Evolutionary conservation across 331 rosid genomes (phyloP).

Genomic region (Quercus tomentella): DNA sequence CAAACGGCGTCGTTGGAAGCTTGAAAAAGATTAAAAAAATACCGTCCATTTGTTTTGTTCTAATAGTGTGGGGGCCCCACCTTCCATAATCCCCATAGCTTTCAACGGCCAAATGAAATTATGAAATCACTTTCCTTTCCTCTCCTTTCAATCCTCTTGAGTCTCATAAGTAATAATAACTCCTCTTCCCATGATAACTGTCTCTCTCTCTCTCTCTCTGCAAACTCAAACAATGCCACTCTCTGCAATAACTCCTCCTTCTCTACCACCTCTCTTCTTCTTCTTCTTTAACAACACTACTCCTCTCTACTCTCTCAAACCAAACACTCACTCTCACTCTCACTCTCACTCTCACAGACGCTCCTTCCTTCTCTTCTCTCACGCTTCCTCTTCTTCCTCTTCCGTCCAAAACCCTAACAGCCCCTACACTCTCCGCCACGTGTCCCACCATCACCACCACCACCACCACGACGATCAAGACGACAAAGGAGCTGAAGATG

Average conservation of each 20-base stretch:
- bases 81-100: not conserved
- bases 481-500: not conserved
- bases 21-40: not conserved
- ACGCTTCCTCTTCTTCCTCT: constrained; percentile 14
- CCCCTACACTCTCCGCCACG: constrained; percentile 14
- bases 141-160: not conserved
- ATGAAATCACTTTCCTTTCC: constrained; percentile 9
- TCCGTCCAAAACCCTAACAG: constrained; percentile 20
- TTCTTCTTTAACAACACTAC: not conserved
- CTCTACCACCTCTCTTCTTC: constrained; percentile 20
- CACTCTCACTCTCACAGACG: not conserved
- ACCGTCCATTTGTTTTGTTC: not conserved
- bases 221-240: constrained; percentile 32
- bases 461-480: constrained; percentile 21
- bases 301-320: constrained; percentile 10
- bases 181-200: too few relatives aligned
- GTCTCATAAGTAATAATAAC: not conserved
- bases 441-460: not conserved
- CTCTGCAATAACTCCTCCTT: constrained; percentile 24
- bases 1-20: constrained; percentile 8
- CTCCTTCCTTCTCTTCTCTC: constrained; percentile 5
- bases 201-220: too few relatives aligned
- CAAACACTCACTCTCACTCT: not conserved
- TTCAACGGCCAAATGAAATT: constrained; percentile 10
- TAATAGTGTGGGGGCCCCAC: too few relatives aligned